phyloP scores from a whole-genome alignment of 1,284 basidiomycete species.

The Sparassis latifolia region DNA sequence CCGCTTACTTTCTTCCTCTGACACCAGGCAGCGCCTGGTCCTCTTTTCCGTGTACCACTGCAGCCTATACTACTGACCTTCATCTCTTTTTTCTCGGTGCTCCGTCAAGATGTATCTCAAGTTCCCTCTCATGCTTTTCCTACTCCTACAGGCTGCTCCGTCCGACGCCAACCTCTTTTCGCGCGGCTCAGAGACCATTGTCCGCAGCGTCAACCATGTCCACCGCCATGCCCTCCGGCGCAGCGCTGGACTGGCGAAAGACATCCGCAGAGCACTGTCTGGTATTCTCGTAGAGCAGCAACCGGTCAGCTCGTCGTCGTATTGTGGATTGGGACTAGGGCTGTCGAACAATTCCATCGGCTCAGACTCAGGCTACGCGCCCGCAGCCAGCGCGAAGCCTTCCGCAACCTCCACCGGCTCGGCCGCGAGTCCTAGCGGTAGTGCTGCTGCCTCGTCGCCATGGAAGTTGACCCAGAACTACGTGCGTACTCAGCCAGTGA shows the following conservation, averaged over 20 bases:
- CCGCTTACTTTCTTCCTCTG: no score
- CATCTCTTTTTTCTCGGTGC: no score
- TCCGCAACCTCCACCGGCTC: constrained; percentile 11
- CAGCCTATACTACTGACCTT: no score
- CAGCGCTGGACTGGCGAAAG: constrained; percentile 56
- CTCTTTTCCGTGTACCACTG: no score
- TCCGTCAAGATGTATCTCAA: constrained; percentile 16
- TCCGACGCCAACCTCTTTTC: constrained; percentile 33
- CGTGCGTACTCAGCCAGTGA: constrained; percentile 13
- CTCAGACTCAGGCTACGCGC: constrained; percentile 2
- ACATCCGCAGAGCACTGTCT: constrained; percentile 58
- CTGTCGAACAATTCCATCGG: no score
- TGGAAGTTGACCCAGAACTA: constrained; percentile 24
- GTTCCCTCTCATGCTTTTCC: constrained; percentile 18
- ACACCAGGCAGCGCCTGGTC: no score
- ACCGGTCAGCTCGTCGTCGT: neutral
- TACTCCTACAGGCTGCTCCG: constrained; percentile 24
- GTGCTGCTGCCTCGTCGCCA: constrained; percentile 16
- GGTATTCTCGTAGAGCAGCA: constrained; percentile 28
- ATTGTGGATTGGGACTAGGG: neutral
- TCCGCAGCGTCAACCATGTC: constrained; percentile 22
- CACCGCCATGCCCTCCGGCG: constrained; percentile 39
- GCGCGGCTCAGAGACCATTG: constrained; percentile 30
- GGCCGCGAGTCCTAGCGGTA: constrained; percentile 12
- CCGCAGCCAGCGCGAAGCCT: constrained; percentile 6